Base-by-base conservation (phyloP, 2,329 filamentous ascomycete species). In the Botrytis squamosa region DNA sequence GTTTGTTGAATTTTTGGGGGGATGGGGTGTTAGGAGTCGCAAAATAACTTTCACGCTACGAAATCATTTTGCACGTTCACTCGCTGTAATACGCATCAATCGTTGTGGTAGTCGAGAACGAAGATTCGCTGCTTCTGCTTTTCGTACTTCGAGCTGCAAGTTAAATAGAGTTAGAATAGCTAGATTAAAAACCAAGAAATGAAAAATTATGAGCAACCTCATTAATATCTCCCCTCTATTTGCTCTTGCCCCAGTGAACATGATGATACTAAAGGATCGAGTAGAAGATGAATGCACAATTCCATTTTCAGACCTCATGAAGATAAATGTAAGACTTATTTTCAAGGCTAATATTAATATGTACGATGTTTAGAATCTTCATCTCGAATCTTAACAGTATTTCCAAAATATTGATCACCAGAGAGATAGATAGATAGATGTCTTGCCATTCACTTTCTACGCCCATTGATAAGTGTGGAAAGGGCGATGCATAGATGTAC, bases 11-110 rank as follows among this genome's bases (percentile, higher is more conserved):
- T 57, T 57, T 68, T 16, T 10, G 25, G 46, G 46, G 46, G 46
- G 12, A 57, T 14, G 49, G 49, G 65, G 65, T 68, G 36, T 68
- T 42, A 9, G 9, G 36, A 68, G 49, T 49, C 49, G 65, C 49
- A 57, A 57, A 40, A 22, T 68, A 40, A 42, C 5, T 57, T 68
- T 14, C 65, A 42, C 9, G n/a, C 29, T 42, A 42, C 49, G 25
- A 67, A 68, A 68, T 29, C 25, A 68, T 68, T 55, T 29, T 57
- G 65, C 49, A 42, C 65, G 36, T 33, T 57, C 65, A 38, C 65
- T 68, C 65, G 44, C 36, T 68, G 36, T 29, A 33, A 57, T 6
- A 40, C 65, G 52, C 18, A 14, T 57, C n/a, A n/a, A 22, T 67
- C 16, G 20, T 29, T 42, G 49, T 38, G 33, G 44, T 38, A 6